Conservation (phyloP, 441 rosid species). For the Gossypium davidsonii region DNA sequence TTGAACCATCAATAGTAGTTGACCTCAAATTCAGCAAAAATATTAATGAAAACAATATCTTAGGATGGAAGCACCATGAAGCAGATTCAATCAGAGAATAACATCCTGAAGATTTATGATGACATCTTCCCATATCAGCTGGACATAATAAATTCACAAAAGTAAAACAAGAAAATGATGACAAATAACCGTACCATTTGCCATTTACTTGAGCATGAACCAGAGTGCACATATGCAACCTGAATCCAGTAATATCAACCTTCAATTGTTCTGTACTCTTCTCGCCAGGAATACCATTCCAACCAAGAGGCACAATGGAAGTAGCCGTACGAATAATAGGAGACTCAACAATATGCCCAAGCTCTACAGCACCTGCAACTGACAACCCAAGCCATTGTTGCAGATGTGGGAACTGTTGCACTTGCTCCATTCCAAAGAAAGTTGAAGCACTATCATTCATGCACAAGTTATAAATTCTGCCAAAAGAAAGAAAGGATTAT, state of each 20-base stretch:
- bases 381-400: conserved; percentile 94
- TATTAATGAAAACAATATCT: background rate
- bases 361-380: conserved; percentile 72
- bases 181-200: conserved; percentile 58
- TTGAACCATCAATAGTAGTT: background rate
- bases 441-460: conserved; percentile 53
- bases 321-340: conserved; percentile 81
- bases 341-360: conserved; percentile 86
- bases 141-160: background rate
- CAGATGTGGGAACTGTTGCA: conserved; percentile 78
- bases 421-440: conserved; percentile 68
- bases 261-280: conserved; percentile 77
- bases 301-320: conserved; percentile 86
- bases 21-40: background rate
- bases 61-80: background rate
- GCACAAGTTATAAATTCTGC: conserved; percentile 85
- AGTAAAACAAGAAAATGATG: conserved; percentile 11
- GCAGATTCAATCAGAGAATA: background rate
- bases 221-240: conserved; percentile 82
- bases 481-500: conserved; percentile 3
- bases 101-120: background rate
- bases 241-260: conserved; percentile 85
- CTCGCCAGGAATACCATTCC: conserved; percentile 71
- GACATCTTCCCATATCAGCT: background rate
- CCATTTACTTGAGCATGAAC: conserved; percentile 95